These are phyloP conservation scores for Cladophialophora exuberans DNA, from an alignment of 2,329 filamentous ascomycete species.

Conservation along the genomic window DNA sequence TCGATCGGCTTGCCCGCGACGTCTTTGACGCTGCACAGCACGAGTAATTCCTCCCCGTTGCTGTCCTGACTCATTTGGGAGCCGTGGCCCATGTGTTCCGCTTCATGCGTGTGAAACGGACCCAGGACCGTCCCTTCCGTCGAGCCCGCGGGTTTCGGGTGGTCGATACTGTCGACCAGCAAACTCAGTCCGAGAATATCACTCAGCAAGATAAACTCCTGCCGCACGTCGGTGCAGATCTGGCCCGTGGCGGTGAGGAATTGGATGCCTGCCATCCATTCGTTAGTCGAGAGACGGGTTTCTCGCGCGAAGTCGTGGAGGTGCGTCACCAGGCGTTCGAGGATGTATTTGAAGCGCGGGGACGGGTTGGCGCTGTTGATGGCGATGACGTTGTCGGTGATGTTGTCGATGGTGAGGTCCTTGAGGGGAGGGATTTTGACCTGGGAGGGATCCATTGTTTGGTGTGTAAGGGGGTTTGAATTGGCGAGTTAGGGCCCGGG, in stretches of 20 bases:
- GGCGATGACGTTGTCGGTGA: slow-evolving; percentile 49
- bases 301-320: slow-evolving; percentile 82
- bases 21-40: slow-evolving; percentile 73
- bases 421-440: slow-evolving; percentile 44
- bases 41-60: slow-evolving; percentile 69
- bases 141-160: slow-evolving; percentile 70
- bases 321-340: slow-evolving; percentile 74
- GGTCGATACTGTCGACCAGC: slow-evolving; percentile 80
- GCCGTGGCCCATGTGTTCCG: slow-evolving; percentile 59
- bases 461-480: neutral
- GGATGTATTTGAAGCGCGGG: slow-evolving; percentile 69
- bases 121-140: slow-evolving; percentile 82
- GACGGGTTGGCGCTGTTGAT: slow-evolving; percentile 74
- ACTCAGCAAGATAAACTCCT: slow-evolving; percentile 82
- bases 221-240: slow-evolving; percentile 73
- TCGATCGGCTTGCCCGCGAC: slow-evolving; percentile 64
- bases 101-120: slow-evolving; percentile 82
- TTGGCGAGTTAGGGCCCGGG: neutral
- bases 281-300: slow-evolving; percentile 72
- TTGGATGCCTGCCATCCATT: slow-evolving; percentile 75
- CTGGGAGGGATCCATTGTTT: slow-evolving; percentile 46
- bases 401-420: slow-evolving; percentile 39
- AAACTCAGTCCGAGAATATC: slow-evolving; percentile 79
- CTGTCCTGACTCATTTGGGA: slow-evolving; percentile 69
- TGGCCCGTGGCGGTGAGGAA: slow-evolving; percentile 75